Evolutionary conservation across 257 asterid genomes (phyloP), one percentile per base, ranked within the genome.

Genomic region (Cruciata laevipes): DNA sequence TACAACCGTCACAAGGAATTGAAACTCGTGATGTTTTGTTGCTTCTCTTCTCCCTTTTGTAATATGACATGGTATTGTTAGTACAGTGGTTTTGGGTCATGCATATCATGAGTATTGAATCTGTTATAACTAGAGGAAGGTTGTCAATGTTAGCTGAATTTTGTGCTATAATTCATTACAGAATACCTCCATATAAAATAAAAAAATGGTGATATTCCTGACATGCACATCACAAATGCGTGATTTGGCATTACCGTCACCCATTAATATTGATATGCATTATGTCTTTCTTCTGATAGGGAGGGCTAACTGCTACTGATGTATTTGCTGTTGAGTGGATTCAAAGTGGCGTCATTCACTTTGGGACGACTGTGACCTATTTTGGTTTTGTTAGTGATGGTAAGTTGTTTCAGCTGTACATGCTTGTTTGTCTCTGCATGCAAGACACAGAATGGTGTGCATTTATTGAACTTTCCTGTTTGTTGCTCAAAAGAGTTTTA

Each of bases 241-340:
- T 62, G 18, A 42, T 18, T 42, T 42, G 51, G 51, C 16, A 47
- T 47, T 7, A 6, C 38, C 4, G 8, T 1, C 38, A 4, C 55
- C 55, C 55, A 47, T 14, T 37, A 25, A 21, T 2, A 13, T 68
- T 75, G 65, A 76, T 56, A 42, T 64, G n/a, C 75, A 65, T 20
- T 64, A 53, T 21, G 63, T 68, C 73, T 71, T 68, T 51, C 71
- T 76, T 56, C 65, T 79, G 71, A 60, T 87, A 93, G 99, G 97
- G 99, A 67, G 97, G 97, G 70, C 96, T 90, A 73, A 88, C 97
- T 35, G 94, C 99, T 74, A 90, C 85, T 16, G 99, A 93, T 85
- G 97, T 93, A 77, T 90, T 93, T 85, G 98, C 96, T 49, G 97
- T 78, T 73, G 97, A 93, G 85, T 93, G 98, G 98, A 84, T 87